Percentiles rank a stretch among this genome's conserved stretches.
These are phyloP conservation scores for Trichoderma koningiopsis DNA, from an alignment of 2,329 filamentous ascomycete species.

Conservation along the genomic window DNA sequence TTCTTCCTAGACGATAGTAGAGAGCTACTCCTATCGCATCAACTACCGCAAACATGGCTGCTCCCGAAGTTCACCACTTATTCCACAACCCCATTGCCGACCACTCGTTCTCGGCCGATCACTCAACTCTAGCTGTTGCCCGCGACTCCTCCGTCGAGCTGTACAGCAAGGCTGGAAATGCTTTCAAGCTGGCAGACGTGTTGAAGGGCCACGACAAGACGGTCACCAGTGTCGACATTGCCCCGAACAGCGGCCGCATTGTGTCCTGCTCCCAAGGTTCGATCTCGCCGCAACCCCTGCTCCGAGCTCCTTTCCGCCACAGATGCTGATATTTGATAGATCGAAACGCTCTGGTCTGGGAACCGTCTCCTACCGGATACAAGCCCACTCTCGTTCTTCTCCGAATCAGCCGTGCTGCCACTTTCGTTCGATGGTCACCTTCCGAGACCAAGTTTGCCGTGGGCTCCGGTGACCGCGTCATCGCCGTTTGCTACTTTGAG, in stretches of 20 bases:
- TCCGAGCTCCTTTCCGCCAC: neutral
- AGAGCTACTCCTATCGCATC: conserved; percentile 70
- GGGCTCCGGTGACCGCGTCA: conserved; percentile 90
- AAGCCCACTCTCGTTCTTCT: conserved; percentile 96
- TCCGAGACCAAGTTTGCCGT: conserved; percentile 98
- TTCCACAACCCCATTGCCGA: conserved; percentile 96
- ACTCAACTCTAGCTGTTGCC: conserved; percentile 83
- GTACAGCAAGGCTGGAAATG: conserved; percentile 71
- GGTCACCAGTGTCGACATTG: conserved; percentile 95
- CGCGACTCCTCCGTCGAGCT: conserved; percentile 90
- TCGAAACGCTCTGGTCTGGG: conserved; percentile 97
- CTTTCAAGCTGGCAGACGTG: conserved; percentile 86
- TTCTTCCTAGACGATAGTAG: conserved; percentile 72
- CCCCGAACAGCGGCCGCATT: conserved; percentile 85
- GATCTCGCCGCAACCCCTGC: conserved; percentile 30
- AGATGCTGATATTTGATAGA: conserved; percentile 55
- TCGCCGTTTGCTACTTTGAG: conserved; percentile 98
- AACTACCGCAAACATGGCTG: conserved; percentile 62
- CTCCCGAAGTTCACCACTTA: conserved; percentile 91
- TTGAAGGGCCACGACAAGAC: conserved; percentile 96
- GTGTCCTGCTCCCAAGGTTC: conserved; percentile 95
- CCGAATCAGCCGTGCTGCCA: conserved; percentile 94
- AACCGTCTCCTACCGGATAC: conserved; percentile 87
- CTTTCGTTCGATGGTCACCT: conserved; percentile 95
- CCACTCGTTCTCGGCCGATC: conserved; percentile 96